Evolutionary conservation across 1,284 basidiomycete genomes (phyloP), one percentile per base, ranked within the genome.

Genomic region (Ceratobasidium sp.): DNA sequence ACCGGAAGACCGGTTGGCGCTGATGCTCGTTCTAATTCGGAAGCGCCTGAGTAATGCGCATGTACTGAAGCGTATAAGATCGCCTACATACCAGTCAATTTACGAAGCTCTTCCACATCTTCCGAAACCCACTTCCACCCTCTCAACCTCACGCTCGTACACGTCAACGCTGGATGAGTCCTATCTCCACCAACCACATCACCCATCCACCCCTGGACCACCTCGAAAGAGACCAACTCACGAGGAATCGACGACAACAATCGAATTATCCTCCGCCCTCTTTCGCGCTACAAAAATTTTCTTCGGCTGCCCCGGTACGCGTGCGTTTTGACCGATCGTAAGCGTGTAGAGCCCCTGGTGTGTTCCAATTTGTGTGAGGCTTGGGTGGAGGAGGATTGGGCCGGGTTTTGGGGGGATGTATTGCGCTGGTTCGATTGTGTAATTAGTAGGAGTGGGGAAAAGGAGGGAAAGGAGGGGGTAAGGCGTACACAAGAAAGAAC

Each of bases 281-380:
- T 98, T 99, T 56, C 86, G 84, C 0, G 92, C 91, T 0, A 98
- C 95, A 82, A 93, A 97, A 87, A 93, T 90, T 81, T 89, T 90
- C 71, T 89, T 83, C 0, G 85, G 83, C 85, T 92, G 87, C 33
- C 96, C 95, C 0, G 86, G 83, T 15, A 98, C 85, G 39, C 90
- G 88, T 0, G 94, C 93, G 4, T 89, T 86, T 84, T 95, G 93
- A 0, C 97, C 97, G 49, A 99, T 92, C 0, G 97, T 98, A 81
- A 92, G 95, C n/a, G 89, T 90, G 92, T 95, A 97, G 0, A 97
- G 84, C 0, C 97, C 97, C 0, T 87, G 80, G 83, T 99, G 97
- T 40, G 84, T 81, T 0, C 90, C 93, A 0, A 96, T 73, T 51
- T 40, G 72, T n/a, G 9, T 66, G 0, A 86, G 83, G 44, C 88